Evolutionary conservation across 2,329 filamentous ascomycete genomes (phyloP), one percentile per base, ranked within the genome.

Genomic region (Penicillium sp.): DNA sequence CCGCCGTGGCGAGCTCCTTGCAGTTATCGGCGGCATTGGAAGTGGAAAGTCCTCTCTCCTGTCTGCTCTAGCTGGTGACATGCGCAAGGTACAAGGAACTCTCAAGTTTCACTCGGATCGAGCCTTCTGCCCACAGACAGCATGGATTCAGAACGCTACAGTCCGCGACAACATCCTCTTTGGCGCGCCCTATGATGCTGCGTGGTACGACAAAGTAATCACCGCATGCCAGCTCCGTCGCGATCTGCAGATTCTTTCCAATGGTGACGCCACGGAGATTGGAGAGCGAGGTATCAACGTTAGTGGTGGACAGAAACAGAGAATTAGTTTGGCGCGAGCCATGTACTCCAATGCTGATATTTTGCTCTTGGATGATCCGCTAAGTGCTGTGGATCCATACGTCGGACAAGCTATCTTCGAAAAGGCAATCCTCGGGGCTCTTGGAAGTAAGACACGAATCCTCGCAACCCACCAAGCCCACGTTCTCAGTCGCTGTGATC

Each of bases 21-120:
- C 92, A 2, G 88, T 96, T 19, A 96, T 75, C 49, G 74, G 74
- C 7, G 65, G 77, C 21, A 78, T 78, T 16, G 77, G 93, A 88
- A 31, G 88, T 93, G 93, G 93, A 6, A 97, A 98, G 77, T 93
- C 85, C 48, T 96, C 92, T 0, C 78, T 98, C 2, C 84, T 98
- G 3, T 89, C 91, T 35, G 92, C 93, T 0, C 78, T 98, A 45
- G 92, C 92, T 1, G 93, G 93, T 27, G 93, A 97, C 62, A 97
- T 97, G 93, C 86, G 62, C 11, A 43, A 65, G 19, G 65, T 60
- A 42, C 91, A 91, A 1, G 93, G 93, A 23, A 91, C 4, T 26
- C 47, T 97, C 91, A 86, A 92, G 45, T 89, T 88, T 62, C 91
- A 25, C 16, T 47, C 53, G 16, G 46, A 33, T 26, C 46, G 48